Evolutionary conservation across 1,284 basidiomycete species (phyloP).

Genomic region (Polyporus tsugae): DNA sequence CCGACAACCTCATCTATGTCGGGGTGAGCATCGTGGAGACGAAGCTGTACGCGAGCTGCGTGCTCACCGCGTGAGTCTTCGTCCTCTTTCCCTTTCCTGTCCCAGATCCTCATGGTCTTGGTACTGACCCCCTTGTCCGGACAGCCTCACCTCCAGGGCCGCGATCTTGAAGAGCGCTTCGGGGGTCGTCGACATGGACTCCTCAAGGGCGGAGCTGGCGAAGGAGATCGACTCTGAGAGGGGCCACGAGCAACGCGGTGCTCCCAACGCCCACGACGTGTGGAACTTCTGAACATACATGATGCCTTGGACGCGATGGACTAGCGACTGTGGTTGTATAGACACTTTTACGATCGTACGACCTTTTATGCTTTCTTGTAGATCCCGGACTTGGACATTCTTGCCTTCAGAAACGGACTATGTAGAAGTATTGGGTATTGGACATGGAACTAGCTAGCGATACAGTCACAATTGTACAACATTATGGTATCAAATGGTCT

Average conservation of each 20-base stretch:
- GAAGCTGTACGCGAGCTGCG: constrained; percentile 10
- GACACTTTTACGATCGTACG: not conserved
- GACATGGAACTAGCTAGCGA: not conserved
- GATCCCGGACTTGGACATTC: not conserved
- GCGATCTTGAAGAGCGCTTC: not conserved
- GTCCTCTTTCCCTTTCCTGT: not conserved
- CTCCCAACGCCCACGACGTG: not conserved
- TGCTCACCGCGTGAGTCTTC: constrained; percentile 6
- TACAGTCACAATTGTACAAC: not conserved
- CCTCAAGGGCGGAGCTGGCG: not conserved
- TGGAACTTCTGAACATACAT: not conserved
- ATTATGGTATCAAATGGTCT: not conserved
- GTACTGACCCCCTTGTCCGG: not conserved
- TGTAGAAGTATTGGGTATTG: not conserved
- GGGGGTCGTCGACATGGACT: not conserved
- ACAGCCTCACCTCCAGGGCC: not conserved
- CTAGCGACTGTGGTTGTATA: not conserved
- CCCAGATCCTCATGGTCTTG: not conserved
- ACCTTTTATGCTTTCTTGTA: not conserved
- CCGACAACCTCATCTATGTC: constrained; percentile 6
- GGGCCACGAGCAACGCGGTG: not conserved
- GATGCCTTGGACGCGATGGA: not conserved
- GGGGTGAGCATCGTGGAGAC: constrained; percentile 8
- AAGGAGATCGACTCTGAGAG: not conserved
- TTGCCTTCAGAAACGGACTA: not conserved